Base-by-base conservation (phyloP, 2,329 filamentous ascomycete species). In the Cercospora nicotianae region DNA sequence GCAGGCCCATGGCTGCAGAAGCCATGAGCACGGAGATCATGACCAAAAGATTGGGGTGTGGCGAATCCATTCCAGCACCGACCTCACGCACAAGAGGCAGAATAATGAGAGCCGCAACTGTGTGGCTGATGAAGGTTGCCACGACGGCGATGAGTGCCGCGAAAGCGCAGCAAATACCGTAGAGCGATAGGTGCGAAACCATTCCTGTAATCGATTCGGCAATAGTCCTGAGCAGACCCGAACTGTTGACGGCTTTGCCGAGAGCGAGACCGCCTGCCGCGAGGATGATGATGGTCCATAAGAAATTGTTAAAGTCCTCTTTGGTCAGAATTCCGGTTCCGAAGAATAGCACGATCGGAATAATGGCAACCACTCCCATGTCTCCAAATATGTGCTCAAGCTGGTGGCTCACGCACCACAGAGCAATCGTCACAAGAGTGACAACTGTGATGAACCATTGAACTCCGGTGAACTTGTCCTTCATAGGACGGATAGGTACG, bases 221-320 rank as follows among this genome's bases (percentile, higher is more conserved):
- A 60, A 99, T 91, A 0, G 93, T 96, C 78, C 96, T 91, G 33
- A 99, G 84, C 10, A 99, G 85, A 1, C 95, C 95, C 0, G 94
- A 98, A 0, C 92, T 95, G 71, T 93, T 94, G 67, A 99, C 95
- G 0, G 94, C 92, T 79, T 96, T 97, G 66, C 95, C 95, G 0
- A 99, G 88, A 1, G 93, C 93, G 36, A 99, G 83, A 7, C 95
- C 95, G 58, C 95, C 95, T 0, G 95, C 94, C 0, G 95, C 95
- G 20, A 99, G 89, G 76, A 99, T 98, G 80, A 99, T 97, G 80
- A 99, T 99, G 20, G 96, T 99, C 95, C 95, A 99, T 45, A 97
- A 90, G 80, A 99, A 99, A 80, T 99, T 99, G 84, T 99, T 99
- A 79, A 99, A 99, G 81, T 99, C 95, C 81, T 98, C 95, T 81